Conservation (phyloP, 331 rosid genomes). For the Prunus yedoensis region DNA sequence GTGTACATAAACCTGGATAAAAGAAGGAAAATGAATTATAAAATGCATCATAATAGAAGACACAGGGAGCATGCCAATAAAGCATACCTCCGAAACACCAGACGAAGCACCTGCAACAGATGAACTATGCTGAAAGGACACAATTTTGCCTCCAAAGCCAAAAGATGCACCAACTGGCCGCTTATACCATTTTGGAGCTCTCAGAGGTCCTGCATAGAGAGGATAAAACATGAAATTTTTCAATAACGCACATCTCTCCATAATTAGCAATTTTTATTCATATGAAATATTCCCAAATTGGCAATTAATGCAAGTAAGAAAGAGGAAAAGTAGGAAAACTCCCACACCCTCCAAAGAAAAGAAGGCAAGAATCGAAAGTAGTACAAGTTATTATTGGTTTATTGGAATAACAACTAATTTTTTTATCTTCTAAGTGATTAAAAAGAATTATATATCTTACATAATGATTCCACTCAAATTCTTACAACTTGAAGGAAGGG, state of each 20-base stretch:
- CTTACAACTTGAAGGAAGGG: no score
- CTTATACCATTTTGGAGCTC: slow-evolving; percentile 98
- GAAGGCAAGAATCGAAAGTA: not conserved
- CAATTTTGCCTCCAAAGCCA: slow-evolving; percentile 97
- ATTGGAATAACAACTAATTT: not conserved
- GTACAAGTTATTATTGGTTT: not conserved
- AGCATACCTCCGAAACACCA: slow-evolving; percentile 76
- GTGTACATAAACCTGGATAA: slow-evolving; percentile 76
- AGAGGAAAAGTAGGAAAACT: not conserved
- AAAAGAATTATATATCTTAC: not conserved
- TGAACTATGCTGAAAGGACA: slow-evolving; percentile 62
- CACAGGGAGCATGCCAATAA: slow-evolving; percentile 10
- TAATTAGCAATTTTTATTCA: not conserved
- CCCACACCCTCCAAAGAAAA: not conserved
- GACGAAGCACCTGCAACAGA: no score
- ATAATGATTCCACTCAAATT: no score
- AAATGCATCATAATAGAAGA: slow-evolving; percentile 15
- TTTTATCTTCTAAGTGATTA: not conserved
- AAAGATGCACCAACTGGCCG: slow-evolving; percentile 95
- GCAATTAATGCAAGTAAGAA: slow-evolving; percentile 1
- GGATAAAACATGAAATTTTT: not conserved
- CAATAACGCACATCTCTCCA: not conserved
- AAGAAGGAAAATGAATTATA: slow-evolving; percentile 22
- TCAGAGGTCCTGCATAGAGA: slow-evolving; percentile 52
- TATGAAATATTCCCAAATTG: no score